A percentile compares a stretch with the other conserved stretches of the same genome.
Evolutionary conservation across 2,329 filamentous ascomycete species (phyloP).

Genomic region (Epichloe hybrida): DNA sequence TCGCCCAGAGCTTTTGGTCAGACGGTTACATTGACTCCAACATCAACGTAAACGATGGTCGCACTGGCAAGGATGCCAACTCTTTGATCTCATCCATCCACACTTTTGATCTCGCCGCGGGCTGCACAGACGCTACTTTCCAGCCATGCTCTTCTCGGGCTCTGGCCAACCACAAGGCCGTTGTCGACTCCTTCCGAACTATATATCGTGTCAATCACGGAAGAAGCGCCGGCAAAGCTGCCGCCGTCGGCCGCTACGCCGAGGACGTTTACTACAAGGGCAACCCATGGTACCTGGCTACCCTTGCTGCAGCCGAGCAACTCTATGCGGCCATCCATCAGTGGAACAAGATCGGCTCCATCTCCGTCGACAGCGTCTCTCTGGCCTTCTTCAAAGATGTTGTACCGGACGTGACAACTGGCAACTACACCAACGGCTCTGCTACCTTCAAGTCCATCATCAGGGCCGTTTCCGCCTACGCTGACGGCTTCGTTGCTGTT

Average conservation of each 20-base stretch:
- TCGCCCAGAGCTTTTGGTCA: slow-evolving; percentile 61
- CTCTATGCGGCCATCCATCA: slow-evolving; percentile 64
- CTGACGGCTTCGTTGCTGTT: slow-evolving; percentile 45
- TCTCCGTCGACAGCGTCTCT: slow-evolving; percentile 51
- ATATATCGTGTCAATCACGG: slow-evolving; percentile 57
- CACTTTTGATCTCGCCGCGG: slow-evolving; percentile 52
- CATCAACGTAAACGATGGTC: slow-evolving; percentile 46
- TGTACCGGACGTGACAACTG: slow-evolving; percentile 40
- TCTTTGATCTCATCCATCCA: slow-evolving; percentile 53
- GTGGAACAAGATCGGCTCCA: slow-evolving; percentile 49
- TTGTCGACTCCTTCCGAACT: slow-evolving; percentile 63
- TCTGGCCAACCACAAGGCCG: slow-evolving; percentile 62
- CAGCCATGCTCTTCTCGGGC: slow-evolving; percentile 61
- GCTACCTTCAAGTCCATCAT: slow-evolving; percentile 40
- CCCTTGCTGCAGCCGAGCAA: slow-evolving; percentile 65
- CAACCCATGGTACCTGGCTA: slow-evolving; percentile 72
- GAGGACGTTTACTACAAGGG: slow-evolving; percentile 66
- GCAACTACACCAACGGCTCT: slow-evolving; percentile 43
- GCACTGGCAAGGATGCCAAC: slow-evolving; percentile 60
- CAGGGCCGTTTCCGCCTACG: slow-evolving; percentile 42
- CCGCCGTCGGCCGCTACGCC: slow-evolving; percentile 52
- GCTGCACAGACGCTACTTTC: slow-evolving; percentile 58
- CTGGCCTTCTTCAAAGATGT: slow-evolving; percentile 60
- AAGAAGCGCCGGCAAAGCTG: slow-evolving; percentile 43
- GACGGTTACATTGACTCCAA: slow-evolving; percentile 55